Conservation (phyloP, 805 yeast species). For the Cyberlindnera galapagoensis region DNA sequence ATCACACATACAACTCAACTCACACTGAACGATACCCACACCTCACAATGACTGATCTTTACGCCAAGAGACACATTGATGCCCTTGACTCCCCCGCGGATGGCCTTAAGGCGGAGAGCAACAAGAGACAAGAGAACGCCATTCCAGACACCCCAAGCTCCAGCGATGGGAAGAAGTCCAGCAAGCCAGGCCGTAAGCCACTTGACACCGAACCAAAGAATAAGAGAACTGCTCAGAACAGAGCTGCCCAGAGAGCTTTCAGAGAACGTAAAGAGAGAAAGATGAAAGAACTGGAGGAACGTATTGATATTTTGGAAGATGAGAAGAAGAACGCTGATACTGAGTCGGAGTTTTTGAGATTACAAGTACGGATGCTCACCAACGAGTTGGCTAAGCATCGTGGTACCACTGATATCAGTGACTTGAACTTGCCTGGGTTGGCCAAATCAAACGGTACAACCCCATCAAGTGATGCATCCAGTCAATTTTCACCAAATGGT, state of each 20-base stretch:
- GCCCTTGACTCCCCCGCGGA: constrained; percentile 5
- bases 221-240: constrained; percentile 91
- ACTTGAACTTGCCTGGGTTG: constrained; percentile 22
- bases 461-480: constrained; percentile 9
- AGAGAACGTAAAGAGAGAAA: constrained; percentile 88
- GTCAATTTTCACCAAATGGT: constrained; percentile 14
- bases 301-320: constrained; percentile 65
- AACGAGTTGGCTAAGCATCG: constrained; percentile 61
- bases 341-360: constrained; percentile 66
- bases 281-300: constrained; percentile 77
- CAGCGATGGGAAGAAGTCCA: constrained; percentile 24
- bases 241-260: constrained; percentile 98
- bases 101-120: constrained; percentile 4
- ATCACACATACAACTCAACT: too few relatives aligned
- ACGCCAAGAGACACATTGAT: constrained; percentile 11
- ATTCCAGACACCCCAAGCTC: neutral
- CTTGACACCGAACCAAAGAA: constrained; percentile 71
- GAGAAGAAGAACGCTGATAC: constrained; percentile 61
- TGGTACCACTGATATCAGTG: constrained; percentile 25
- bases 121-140: constrained; percentile 21
- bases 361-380: constrained; percentile 71
- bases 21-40: too few relatives aligned
- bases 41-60: constrained; percentile 10
- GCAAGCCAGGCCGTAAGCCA: constrained; percentile 79
- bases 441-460: constrained; percentile 1